These are phyloP conservation scores for Betula pendula DNA, from an alignment of 306 rosid species.

Conservation along the genomic window DNA sequence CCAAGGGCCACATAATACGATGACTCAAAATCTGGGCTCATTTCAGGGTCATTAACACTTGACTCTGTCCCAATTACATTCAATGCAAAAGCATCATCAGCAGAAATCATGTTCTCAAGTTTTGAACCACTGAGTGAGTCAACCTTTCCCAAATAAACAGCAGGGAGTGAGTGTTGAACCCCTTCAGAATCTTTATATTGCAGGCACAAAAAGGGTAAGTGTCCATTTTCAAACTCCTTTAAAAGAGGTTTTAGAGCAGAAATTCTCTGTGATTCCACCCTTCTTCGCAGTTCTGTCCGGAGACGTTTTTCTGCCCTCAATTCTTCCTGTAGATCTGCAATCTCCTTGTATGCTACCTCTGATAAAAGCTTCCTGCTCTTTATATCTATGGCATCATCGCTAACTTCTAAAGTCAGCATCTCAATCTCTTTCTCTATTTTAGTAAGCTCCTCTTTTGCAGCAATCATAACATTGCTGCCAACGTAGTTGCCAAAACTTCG, in stretches of 20 bases:
- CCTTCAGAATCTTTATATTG: slow-evolving; percentile 88
- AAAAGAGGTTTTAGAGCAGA: slow-evolving; percentile 69
- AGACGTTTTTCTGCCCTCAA: slow-evolving; percentile 74
- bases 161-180: slow-evolving; percentile 79
- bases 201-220: slow-evolving; percentile 80
- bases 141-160: slow-evolving; percentile 75
- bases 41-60: slow-evolving; percentile 32
- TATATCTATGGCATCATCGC: slow-evolving; percentile 82
- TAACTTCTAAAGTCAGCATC: slow-evolving; percentile 59
- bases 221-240: slow-evolving; percentile 59
- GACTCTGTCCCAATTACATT: slow-evolving; percentile 38
- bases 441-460: slow-evolving; percentile 83
- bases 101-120: slow-evolving; percentile 51
- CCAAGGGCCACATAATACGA: slow-evolving; percentile 94
- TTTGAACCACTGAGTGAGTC: slow-evolving; percentile 58
- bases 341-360: slow-evolving; percentile 66
- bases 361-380: slow-evolving; percentile 73
- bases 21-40: slow-evolving; percentile 40
- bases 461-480: slow-evolving; percentile 93
- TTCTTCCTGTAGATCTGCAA: slow-evolving; percentile 76
- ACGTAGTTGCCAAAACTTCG: slow-evolving; percentile 98
- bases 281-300: slow-evolving; percentile 66
- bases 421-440: slow-evolving; percentile 75
- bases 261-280: slow-evolving; percentile 66
- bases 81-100: slow-evolving; percentile 53